Conservation (phyloP, 306 rosid species). For the Sicyos baderoa region DNA sequence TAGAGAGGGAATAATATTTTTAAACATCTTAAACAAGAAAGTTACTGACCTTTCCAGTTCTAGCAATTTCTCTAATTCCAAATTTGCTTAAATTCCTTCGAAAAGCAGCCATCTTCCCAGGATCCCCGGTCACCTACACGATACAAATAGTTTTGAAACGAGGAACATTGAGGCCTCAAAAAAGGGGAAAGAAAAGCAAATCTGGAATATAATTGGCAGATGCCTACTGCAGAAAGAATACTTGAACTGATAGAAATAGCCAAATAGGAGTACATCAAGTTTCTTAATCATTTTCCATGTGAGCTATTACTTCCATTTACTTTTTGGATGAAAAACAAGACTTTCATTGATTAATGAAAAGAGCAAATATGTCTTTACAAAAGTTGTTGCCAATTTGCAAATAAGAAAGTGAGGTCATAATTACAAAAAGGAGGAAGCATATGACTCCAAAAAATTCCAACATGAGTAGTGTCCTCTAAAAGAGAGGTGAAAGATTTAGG, state of each 20-base stretch:
- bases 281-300: background rate
- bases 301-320: no score
- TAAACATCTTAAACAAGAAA: background rate
- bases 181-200: background rate
- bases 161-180: background rate
- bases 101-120: conserved; percentile 48
- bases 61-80: conserved; percentile 46
- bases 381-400: no score
- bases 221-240: background rate
- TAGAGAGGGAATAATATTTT: background rate
- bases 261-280: background rate
- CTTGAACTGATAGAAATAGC: conserved; percentile 1
- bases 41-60: conserved; percentile 47
- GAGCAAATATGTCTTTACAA: no score
- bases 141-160: conserved; percentile 17
- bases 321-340: no score
- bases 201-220: background rate
- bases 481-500: no score
- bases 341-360: no score
- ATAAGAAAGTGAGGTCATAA: no score
- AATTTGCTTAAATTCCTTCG: conserved; percentile 42
- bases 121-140: conserved; percentile 50
- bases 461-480: no score
- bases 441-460: no score
- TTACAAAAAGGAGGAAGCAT: no score